Base-by-base conservation (phyloP, 441 rosid species). In the Gossypium davidsonii region DNA sequence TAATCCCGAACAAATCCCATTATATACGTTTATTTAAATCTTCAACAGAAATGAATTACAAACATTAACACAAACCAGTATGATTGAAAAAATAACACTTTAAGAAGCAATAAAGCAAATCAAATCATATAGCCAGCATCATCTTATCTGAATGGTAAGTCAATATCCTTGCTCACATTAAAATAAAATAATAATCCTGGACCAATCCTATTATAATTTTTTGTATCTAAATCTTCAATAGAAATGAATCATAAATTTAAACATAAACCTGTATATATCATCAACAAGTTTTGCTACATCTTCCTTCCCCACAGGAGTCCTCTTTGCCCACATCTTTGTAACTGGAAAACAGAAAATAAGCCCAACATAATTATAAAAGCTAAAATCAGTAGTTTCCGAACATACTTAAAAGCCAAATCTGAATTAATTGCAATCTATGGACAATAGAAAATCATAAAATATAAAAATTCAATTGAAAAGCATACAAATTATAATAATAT, bases 221-320 rank as follows among this genome's bases (percentile, higher is more conserved):
- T 15, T 3, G 37, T 18, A 28, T 58, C 31, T 37, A 55, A 73
- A 59, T 8, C 37, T 46, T 26, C 63, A 75, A 58, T 6, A 23
- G 2, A 51, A 2, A 65, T 2, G 31, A 66, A 46, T 25, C 3
- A 60, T 2, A 57, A 60, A 58, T 20, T 12, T 55, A 46, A 52
- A 77, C 5, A 60, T 39, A 65, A 44, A 93, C 99, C 99, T 93
- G 84, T 92, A 91, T 20, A 88, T 92, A 79, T 88, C 99, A 17
- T 91, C 98, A 1, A 96, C 94, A 56, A 93, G 78, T 84, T 89
- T 96, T 21, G 97, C 97, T 26, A 87, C 97, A 42, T 84, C 96
- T 73, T 93, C 98, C 91, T 83, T 96, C 55, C 89, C 83, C 55
- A 90, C 71, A 26, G 80, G 70, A 78, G 77, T 85, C 88, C 83